These are phyloP conservation scores for Typha latifolia DNA, from an alignment of 176 grass and related monocot species.

Conservation along the genomic window DNA sequence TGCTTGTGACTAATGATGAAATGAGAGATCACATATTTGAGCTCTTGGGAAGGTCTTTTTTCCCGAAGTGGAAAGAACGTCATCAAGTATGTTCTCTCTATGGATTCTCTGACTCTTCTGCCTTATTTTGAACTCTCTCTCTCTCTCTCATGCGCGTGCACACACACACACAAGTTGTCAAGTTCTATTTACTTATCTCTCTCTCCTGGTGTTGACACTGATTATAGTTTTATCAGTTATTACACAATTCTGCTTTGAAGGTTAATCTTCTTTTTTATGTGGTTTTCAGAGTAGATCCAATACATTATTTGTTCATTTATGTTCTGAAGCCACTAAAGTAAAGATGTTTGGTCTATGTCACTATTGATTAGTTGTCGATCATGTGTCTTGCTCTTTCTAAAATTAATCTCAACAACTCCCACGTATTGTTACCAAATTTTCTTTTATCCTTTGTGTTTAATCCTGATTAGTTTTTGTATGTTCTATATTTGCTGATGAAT, in stretches of 20 bases:
- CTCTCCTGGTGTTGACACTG: not conserved
- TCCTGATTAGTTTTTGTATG: not conserved
- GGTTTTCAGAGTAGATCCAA: too few species aligned
- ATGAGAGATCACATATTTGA: constrained; percentile 99
- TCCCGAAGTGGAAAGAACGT: constrained; percentile 72
- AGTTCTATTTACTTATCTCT: not conserved
- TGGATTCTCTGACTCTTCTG: not conserved
- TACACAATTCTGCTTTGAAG: not conserved
- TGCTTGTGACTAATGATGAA: constrained; percentile 88
- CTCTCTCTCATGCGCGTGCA: not conserved
- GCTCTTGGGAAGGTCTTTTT: constrained; percentile 72
- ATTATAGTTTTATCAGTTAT: not conserved
- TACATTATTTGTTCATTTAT: too few species aligned
- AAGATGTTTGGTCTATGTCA: too few species aligned
- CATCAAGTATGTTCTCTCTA: constrained; percentile 40
- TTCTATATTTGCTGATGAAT: not conserved
- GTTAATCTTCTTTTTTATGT: not conserved
- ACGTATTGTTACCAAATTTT: not conserved
- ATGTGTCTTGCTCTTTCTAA: too few species aligned
- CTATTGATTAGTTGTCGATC: too few species aligned
- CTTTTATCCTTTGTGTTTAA: not conserved
- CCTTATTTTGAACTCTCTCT: not conserved
- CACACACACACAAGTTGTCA: not conserved
- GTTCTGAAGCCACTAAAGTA: too few species aligned
- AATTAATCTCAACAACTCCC: too few species aligned